Conservation (phyloP, 352 stramenopile genomes). For the Globisporangium radiosum region DNA sequence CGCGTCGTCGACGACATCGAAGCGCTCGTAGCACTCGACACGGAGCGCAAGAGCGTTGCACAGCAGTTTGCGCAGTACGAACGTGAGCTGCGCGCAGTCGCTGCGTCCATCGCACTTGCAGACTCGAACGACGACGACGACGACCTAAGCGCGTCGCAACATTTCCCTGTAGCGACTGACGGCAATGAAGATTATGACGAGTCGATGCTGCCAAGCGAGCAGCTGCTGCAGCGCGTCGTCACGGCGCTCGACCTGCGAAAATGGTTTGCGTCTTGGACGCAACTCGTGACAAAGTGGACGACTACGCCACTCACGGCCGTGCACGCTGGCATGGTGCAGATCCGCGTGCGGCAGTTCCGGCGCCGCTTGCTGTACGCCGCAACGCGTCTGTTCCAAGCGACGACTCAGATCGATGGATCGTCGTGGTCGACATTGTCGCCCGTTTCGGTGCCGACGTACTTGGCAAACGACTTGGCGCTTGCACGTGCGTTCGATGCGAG, state of each 20-base stretch:
- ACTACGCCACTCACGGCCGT: conserved; percentile 26
- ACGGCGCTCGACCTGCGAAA: conserved; percentile 47
- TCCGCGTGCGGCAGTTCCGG: conserved; percentile 52
- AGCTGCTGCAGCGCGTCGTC: conserved; percentile 45
- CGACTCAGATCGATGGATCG: not conserved
- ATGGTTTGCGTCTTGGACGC: conserved; percentile 47
- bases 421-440: too few species aligned
- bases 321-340: conserved; percentile 42
- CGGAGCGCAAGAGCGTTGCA: conserved; percentile 35
- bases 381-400: conserved; percentile 20
- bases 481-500: conserved; percentile 25
- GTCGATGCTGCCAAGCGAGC: conserved; percentile 32
- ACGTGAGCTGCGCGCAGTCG: conserved; percentile 28
- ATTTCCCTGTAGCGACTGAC: too few species aligned
- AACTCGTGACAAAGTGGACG: conserved; percentile 41
- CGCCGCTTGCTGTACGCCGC: conserved; percentile 36
- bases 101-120: conserved; percentile 11
- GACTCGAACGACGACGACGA: not conserved
- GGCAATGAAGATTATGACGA: not conserved
- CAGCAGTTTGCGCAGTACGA: conserved; percentile 38
- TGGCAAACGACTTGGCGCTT: conserved; percentile 23
- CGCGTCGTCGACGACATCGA: conserved; percentile 38
- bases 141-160: too few species aligned
- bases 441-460: conserved; percentile 7
- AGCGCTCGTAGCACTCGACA: conserved; percentile 38